Evolutionary conservation across 148 eudicot species (phyloP).

Genomic region (Amaranthus palmeri): DNA sequence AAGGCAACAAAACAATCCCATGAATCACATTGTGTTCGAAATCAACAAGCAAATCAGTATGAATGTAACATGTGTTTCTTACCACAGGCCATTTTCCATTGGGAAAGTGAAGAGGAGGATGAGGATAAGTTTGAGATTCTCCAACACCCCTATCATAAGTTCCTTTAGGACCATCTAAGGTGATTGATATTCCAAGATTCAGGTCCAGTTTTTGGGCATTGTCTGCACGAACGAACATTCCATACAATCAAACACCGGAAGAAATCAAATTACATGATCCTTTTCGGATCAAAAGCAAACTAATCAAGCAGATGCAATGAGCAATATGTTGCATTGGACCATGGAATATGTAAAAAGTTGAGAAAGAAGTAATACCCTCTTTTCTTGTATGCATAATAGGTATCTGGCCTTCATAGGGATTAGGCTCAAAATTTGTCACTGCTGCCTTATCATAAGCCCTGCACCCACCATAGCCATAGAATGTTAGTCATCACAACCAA

Average conservation of each 20-base stretch:
- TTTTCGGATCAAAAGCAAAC: background rate
- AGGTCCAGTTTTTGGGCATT: conserved; percentile 39
- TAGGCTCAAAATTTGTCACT: conserved; percentile 61
- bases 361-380: conserved; percentile 34
- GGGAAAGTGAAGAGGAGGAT: conserved; percentile 25
- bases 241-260: conserved; percentile 10
- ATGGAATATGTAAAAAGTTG: background rate
- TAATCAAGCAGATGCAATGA: background rate
- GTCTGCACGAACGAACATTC: conserved; percentile 20
- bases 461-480: conserved; percentile 20
- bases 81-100: conserved; percentile 34
- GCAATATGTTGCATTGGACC: no score
- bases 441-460: conserved; percentile 87
- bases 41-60: no score
- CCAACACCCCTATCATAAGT: conserved; percentile 14
- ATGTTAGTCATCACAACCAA: background rate
- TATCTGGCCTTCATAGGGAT: conserved; percentile 43
- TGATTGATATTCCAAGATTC: conserved; percentile 41
- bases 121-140: conserved; percentile 26
- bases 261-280: background rate
- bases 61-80: background rate
- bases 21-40: background rate
- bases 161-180: conserved; percentile 23
- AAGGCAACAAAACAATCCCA: background rate
- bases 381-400: conserved; percentile 23